Percentiles rank a stretch among this genome's conserved stretches.
Evolutionary conservation across 2,329 filamentous ascomycete genomes (phyloP).

Genomic region (Fusarium heterosporum): DNA sequence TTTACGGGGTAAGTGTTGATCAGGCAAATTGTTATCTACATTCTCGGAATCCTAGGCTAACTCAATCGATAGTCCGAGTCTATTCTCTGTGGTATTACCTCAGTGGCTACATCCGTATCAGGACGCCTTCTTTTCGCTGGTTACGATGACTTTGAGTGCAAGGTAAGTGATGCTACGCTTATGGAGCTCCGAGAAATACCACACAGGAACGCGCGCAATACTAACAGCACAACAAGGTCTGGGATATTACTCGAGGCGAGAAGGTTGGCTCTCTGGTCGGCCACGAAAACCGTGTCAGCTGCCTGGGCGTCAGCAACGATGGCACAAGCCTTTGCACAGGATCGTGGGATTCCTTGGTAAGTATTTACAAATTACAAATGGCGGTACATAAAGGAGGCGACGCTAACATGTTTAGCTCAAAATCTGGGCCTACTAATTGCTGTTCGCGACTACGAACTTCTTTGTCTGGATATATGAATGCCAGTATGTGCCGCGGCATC

Average conservation of each 20-base stretch:
- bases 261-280: constrained; percentile 97
- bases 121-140: constrained; percentile 94
- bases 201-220: background rate
- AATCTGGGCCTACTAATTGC: constrained; percentile 82
- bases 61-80: constrained; percentile 80
- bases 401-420: constrained; percentile 71
- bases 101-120: constrained; percentile 96
- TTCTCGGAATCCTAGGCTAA: constrained; percentile 28
- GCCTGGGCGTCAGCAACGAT: constrained; percentile 97
- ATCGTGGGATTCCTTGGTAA: constrained; percentile 98
- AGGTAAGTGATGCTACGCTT: constrained; percentile 69
- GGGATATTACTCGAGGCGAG: constrained; percentile 96
- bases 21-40: constrained; percentile 5
- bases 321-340: constrained; percentile 99
- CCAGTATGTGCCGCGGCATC: constrained; percentile 45
- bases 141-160: constrained; percentile 99
- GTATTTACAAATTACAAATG: constrained; percentile 52
- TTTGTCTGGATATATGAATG: constrained; percentile 48
- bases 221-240: constrained; percentile 73
- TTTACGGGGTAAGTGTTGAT: constrained; percentile 69
- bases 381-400: background rate
- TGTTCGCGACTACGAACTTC: constrained; percentile 43
- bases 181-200: background rate
- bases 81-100: constrained; percentile 97
- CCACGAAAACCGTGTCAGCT: constrained; percentile 99